phyloP scores from a whole-genome alignment of 2,329 filamentous ascomycete species.

The Claviceps spartinae region DNA sequence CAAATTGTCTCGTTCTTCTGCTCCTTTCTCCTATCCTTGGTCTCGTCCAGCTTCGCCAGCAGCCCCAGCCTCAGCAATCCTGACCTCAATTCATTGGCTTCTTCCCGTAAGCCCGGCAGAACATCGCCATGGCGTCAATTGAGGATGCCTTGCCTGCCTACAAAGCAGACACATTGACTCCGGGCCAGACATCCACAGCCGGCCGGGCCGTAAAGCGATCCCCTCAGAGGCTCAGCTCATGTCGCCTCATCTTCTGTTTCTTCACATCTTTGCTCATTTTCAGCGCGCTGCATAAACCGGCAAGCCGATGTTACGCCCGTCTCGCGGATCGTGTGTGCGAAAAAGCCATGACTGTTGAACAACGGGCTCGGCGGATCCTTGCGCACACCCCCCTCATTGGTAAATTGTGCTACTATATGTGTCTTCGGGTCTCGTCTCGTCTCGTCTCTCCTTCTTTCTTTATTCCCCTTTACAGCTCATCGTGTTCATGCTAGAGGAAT shows the following conservation, averaged over 20 bases:
- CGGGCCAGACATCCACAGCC: not conserved
- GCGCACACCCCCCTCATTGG: slow-evolving; percentile 35
- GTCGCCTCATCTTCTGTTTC: slow-evolving; percentile 3
- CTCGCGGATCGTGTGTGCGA: slow-evolving; percentile 13
- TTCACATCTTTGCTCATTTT: slow-evolving; percentile 15
- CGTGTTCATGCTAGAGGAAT: not conserved
- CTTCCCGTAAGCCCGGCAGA: not conserved
- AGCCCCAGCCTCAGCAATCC: not conserved
- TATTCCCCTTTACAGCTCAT: not conserved
- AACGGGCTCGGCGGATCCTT: slow-evolving; percentile 33
- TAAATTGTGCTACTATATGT: slow-evolving; percentile 14
- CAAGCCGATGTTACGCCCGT: slow-evolving; percentile 12
- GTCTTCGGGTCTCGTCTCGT: not conserved
- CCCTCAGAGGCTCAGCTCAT: not conserved
- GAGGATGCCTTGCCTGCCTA: not conserved
- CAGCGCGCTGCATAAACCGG: slow-evolving; percentile 14
- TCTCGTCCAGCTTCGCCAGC: not conserved
- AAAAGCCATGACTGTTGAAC: slow-evolving; percentile 24
- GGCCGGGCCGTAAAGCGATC: not conserved
- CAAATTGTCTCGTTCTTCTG: not conserved
- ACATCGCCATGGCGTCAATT: not conserved
- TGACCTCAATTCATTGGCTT: not conserved
- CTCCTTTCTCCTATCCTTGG: not conserved
- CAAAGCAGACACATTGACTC: not conserved
- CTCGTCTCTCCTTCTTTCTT: not conserved